These are phyloP conservation scores for Quercus aquifolioides DNA, from an alignment of 306 rosid genomes.

Conservation along the genomic window DNA sequence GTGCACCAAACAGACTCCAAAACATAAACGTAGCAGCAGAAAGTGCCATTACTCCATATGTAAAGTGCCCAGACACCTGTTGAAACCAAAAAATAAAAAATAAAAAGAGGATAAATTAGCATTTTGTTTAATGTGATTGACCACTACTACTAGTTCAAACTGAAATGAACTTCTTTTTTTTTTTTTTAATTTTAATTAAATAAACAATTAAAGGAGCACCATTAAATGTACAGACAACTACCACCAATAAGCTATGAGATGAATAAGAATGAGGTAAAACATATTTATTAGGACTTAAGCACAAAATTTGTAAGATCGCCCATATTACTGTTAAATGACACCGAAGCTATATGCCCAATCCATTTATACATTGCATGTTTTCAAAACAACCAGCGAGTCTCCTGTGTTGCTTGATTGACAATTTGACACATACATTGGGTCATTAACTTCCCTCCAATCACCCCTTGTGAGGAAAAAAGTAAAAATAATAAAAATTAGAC, in stretches of 20 bases:
- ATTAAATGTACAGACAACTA: not conserved
- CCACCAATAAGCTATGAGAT: not conserved
- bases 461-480: not conserved
- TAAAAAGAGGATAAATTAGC: conserved; percentile 9
- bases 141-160: not conserved
- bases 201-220: not conserved
- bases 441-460: not conserved
- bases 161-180: not conserved
- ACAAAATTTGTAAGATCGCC: not conserved
- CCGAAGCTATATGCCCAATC: not conserved
- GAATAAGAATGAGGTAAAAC: not conserved
- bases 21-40: conserved; percentile 81
- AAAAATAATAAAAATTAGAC: not conserved
- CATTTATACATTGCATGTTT: not conserved
- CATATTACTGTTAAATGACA: not conserved
- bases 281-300: not conserved
- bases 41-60: conserved; percentile 92
- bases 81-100: conserved; percentile 13
- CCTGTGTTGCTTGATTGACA: not conserved
- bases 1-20: conserved; percentile 78
- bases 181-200: not conserved
- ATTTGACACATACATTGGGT: not conserved
- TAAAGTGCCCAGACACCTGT: conserved; percentile 95
- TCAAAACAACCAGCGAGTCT: not conserved
- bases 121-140: not conserved